phyloP scores from a whole-genome alignment of 2,329 filamentous ascomycete species.

The Cladophialophora yegresii region DNA sequence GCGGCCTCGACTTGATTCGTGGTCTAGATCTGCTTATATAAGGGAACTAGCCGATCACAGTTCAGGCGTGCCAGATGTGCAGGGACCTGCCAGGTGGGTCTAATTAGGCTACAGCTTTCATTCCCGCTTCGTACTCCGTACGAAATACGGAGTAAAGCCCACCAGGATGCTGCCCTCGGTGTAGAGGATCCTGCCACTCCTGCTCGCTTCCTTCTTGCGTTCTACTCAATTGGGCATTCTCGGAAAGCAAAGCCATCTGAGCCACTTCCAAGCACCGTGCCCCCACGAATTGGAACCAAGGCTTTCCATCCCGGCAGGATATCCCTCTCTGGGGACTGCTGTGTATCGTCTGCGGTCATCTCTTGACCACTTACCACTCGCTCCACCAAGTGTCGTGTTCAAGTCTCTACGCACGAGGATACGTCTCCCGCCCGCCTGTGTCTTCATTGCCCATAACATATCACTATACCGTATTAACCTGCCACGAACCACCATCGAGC shows the following conservation, averaged over 20 bases:
- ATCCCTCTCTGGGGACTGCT: not conserved
- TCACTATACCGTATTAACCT: not conserved
- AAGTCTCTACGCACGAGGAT: not conserved
- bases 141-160: not conserved
- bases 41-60: not conserved
- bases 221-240: not conserved
- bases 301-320: not conserved
- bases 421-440: not conserved
- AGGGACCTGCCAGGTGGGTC: not conserved
- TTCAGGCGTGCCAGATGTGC: not conserved
- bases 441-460: not conserved
- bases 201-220: not conserved
- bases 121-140: not conserved
- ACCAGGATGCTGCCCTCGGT: not conserved
- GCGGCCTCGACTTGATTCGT: not conserved
- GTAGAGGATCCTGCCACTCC: too few relatives aligned
- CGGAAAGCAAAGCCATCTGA: not conserved
- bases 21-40: not conserved
- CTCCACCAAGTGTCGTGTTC: not conserved
- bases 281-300: not conserved
- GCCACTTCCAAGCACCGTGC: not conserved
- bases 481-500: not conserved
- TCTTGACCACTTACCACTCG: not conserved
- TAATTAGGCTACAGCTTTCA: not conserved
- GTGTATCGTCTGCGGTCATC: not conserved